A percentile compares a stretch with the other conserved stretches of the same genome.
These are phyloP conservation scores for Diutina catenulata DNA, from an alignment of 1,139 yeast genomes.

Conservation along the genomic window DNA sequence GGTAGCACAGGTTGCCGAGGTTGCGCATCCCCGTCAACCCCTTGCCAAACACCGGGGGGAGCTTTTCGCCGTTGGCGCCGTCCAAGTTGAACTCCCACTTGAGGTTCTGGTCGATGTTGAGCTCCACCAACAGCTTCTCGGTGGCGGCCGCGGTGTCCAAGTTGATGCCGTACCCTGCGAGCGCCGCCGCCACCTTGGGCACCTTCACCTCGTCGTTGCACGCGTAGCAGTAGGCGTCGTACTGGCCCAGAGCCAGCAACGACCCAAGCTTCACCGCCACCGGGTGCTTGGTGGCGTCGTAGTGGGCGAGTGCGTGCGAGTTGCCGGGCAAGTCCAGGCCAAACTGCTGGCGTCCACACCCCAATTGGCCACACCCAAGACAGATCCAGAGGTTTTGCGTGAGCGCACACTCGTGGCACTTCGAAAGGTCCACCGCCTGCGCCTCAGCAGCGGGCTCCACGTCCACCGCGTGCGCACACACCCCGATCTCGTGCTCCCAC, in stretches of 20 bases:
- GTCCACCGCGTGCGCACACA: slow-evolving; percentile 65
- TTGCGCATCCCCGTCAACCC: slow-evolving; percentile 76
- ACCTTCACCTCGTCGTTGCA: slow-evolving; percentile 87
- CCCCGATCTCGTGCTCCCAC: slow-evolving; percentile 81
- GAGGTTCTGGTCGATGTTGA: slow-evolving; percentile 84
- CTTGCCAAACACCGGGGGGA: slow-evolving; percentile 55
- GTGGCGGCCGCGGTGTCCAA: slow-evolving; percentile 45
- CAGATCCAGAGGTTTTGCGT: slow-evolving; percentile 19
- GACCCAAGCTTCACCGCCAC: slow-evolving; percentile 89
- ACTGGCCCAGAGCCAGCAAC: slow-evolving; percentile 47
- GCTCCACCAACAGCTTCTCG: slow-evolving; percentile 77
- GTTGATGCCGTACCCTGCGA: slow-evolving; percentile 61
- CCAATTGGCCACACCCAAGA: slow-evolving; percentile 10
- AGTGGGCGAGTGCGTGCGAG: slow-evolving; percentile 79
- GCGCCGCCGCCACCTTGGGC: slow-evolving; percentile 38
- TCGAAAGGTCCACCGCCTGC: slow-evolving; percentile 10
- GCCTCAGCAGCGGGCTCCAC: slow-evolving; percentile 26
- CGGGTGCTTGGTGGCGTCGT: slow-evolving; percentile 44
- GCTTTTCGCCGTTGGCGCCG: slow-evolving; percentile 55
- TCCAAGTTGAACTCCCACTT: slow-evolving; percentile 88
- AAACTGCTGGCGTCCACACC: slow-evolving; percentile 55
- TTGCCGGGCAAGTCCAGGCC: slow-evolving; percentile 84
- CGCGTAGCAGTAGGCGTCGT: slow-evolving; percentile 75
- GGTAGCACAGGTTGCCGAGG: slow-evolving; percentile 86
- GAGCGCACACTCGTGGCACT: slow-evolving; percentile 17